Evolutionary conservation across 2,329 filamentous ascomycete genomes (phyloP).

Genomic region (Talaromyces sp.): DNA sequence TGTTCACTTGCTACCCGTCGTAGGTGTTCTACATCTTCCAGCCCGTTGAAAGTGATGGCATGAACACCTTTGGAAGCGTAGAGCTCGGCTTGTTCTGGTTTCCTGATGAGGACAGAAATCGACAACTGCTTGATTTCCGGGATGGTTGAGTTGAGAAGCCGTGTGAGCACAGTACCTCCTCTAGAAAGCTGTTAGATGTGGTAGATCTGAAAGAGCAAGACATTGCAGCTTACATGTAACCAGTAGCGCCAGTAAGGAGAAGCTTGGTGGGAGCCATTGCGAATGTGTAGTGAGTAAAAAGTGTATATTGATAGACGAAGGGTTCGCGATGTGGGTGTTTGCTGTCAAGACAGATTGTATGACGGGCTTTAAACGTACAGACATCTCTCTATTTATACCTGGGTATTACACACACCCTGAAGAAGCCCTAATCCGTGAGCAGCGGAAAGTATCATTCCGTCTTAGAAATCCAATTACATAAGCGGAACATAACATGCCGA

Average conservation of each 20-base stretch:
- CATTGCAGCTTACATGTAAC: constrained; percentile 1
- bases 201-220: background rate
- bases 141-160: background rate
- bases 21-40: background rate
- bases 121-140: background rate
- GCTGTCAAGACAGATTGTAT: background rate
- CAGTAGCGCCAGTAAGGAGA: constrained; percentile 5
- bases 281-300: background rate
- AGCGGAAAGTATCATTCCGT: background rate
- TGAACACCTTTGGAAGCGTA: background rate
- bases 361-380: background rate
- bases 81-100: background rate
- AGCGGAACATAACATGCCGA: background rate
- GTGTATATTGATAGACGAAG: background rate
- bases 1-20: background rate
- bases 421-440: background rate
- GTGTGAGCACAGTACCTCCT: background rate
- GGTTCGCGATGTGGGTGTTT: background rate
- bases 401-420: too few species aligned
- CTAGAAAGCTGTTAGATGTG: background rate
- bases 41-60: background rate
- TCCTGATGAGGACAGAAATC: background rate
- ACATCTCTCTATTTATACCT: background rate
- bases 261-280: background rate
- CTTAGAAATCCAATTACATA: too few species aligned